Base-by-base conservation (phyloP, 1,284 basidiomycete genomes). In the Apiotrichum mycotoxinovorans region DNA sequence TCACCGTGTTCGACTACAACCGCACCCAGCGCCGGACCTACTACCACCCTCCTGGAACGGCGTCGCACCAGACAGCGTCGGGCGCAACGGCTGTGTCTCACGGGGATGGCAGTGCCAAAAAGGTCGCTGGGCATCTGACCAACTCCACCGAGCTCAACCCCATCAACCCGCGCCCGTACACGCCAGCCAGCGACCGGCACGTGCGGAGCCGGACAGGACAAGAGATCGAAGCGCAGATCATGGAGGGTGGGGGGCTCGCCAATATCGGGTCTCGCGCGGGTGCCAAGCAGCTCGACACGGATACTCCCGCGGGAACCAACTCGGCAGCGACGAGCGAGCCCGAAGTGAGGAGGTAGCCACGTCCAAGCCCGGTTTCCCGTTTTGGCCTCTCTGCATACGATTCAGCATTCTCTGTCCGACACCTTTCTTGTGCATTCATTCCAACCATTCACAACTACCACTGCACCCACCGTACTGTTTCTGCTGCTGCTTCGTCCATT, bases 1-100 rank as follows among this genome's bases (percentile, higher is more conserved):
- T 79, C 61, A 73, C 71, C 42, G 65, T 78, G 12, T 79, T 78
- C 56, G 76, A 79, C 58, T 76, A 72, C 56, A 72, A 65, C 18
- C 68, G 70, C 45, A 66, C 71, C 9, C 70, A 72, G 35, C 60
- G 77, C 11, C 66, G 73, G 40, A 72, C 72, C 23, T 76, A 78
- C 57, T 78, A 78, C 59, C 66, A 65, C 22, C 66, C 54, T 10
- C 67, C n/a, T n/a, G 65, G 30, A 53, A 66, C 65, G 4, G 57
- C 63, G 17, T 65, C 68, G n/a, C 59, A 51, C n/a, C 56, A 57
- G 15, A 63, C 17, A 54, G 48, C 27, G 8, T 52, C 63, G 5
- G 47, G 61, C 4, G 41, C 54, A 4, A 60, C 64, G 8, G 60
- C 60, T 4, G 60, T 60, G 4, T 61, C 65, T 10, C 50, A 48